Conservation (phyloP, 352 stramenopile species). For the Globisporangium spinosum region DNA sequence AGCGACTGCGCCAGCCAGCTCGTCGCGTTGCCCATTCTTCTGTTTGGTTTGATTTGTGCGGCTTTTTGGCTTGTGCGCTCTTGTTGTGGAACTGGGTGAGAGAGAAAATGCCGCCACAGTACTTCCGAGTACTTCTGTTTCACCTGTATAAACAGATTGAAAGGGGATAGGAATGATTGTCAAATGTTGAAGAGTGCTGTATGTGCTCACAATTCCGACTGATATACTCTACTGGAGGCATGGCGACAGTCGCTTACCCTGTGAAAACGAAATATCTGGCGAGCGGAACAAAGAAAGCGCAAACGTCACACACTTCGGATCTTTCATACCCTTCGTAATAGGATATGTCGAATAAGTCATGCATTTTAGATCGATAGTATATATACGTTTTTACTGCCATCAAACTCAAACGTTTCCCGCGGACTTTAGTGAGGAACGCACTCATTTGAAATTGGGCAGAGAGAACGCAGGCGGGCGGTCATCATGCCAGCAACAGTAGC, state of each 20-base stretch:
- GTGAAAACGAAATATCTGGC: background rate
- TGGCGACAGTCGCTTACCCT: background rate
- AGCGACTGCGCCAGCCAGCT: conserved; percentile 73
- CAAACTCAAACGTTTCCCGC: background rate
- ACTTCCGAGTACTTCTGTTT: background rate
- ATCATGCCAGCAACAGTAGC: background rate
- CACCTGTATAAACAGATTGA: background rate
- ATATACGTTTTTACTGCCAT: background rate
- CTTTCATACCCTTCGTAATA: background rate
- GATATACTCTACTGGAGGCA: background rate
- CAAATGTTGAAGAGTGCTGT: background rate
- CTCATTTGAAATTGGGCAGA: background rate
- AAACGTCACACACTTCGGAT: background rate
- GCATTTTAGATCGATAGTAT: background rate
- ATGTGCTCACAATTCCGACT: background rate
- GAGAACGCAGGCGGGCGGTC: background rate
- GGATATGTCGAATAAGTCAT: background rate
- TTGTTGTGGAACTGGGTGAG: background rate
- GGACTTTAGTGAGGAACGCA: background rate
- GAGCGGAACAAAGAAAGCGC: background rate
- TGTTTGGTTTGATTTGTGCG: conserved; percentile 1
- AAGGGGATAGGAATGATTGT: background rate
- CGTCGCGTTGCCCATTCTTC: conserved; percentile 64
- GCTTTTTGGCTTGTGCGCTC: conserved; percentile 3
- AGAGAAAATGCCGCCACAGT: background rate